Percentiles rank a stretch among this genome's conserved stretches.
Conservation (phyloP, 768 basidiomycete species). For the Asterophora lycoperdoides region DNA sequence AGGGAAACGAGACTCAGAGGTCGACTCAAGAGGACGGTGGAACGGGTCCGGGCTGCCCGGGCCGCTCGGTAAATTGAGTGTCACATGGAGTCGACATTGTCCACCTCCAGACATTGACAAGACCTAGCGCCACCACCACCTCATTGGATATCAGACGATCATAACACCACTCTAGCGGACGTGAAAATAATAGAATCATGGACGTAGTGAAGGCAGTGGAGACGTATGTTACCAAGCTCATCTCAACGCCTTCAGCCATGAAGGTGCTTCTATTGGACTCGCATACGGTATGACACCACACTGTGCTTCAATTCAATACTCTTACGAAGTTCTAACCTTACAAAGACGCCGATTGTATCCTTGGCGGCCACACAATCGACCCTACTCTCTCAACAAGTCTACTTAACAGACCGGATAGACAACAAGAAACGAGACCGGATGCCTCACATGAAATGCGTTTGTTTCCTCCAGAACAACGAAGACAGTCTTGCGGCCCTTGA, state of each 20-base stretch:
- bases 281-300: slow-evolving; percentile 67
- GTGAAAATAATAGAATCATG: slow-evolving; percentile 44
- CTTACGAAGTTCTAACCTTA: slow-evolving; percentile 9
- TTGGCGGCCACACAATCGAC: slow-evolving; percentile 92
- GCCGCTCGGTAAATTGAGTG: too few relatives aligned
- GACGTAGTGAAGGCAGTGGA: slow-evolving; percentile 95
- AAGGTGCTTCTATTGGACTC: slow-evolving; percentile 93
- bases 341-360: slow-evolving; percentile 93
- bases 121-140: too few relatives aligned
- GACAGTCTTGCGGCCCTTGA: slow-evolving; percentile 81
- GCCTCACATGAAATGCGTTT: slow-evolving; percentile 96
- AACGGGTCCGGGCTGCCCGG: too few relatives aligned
- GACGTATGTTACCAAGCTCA: slow-evolving; percentile 86
- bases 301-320: not conserved
- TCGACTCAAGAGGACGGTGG: too few relatives aligned
- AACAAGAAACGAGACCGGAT: slow-evolving; percentile 88
- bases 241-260: slow-evolving; percentile 83
- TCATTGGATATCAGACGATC: too few relatives aligned
- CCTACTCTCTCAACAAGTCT: slow-evolving; percentile 91
- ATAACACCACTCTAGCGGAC: not conserved
- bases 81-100: too few relatives aligned
- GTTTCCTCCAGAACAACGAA: slow-evolving; percentile 81
- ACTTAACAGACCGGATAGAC: slow-evolving; percentile 96
- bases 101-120: too few relatives aligned
- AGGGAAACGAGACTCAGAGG: too few relatives aligned